Evolutionary conservation across 345 rosid genomes (phyloP).

Genomic region (Balakata baccata): DNA sequence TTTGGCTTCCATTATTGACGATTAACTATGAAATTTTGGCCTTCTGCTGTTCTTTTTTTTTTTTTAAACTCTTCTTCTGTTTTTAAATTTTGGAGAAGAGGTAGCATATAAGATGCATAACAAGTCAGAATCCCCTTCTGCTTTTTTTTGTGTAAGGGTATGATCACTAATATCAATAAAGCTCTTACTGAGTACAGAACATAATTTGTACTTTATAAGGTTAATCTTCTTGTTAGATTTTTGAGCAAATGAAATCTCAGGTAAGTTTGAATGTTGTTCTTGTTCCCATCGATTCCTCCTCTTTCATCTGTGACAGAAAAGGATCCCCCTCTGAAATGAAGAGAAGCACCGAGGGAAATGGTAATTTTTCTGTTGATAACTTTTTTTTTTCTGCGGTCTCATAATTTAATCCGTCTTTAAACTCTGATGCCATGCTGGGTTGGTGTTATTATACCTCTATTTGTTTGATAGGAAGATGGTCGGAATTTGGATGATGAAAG

Average conservation of each 20-base stretch:
- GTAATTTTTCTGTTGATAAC: not conserved
- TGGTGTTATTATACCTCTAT: not conserved
- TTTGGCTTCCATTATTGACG: slow-evolving; percentile 52
- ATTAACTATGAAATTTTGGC: slow-evolving; percentile 23
- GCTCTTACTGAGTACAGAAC: slow-evolving; percentile 8
- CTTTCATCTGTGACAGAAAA: not conserved
- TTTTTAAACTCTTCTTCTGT: not conserved
- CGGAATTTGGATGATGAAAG: slow-evolving; percentile 20
- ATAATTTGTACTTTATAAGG: not conserved
- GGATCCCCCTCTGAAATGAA: not conserved
- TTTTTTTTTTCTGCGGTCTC: not conserved
- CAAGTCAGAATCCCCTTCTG: slow-evolving; percentile 35
- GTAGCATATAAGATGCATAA: slow-evolving; percentile 5
- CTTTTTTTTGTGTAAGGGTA: slow-evolving; percentile 49
- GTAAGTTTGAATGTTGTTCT: too few species aligned
- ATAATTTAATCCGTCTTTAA: not conserved
- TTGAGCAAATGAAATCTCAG: not conserved
- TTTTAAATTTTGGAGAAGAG: slow-evolving; percentile 13
- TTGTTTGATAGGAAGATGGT: not conserved
- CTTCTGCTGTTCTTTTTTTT: not conserved
- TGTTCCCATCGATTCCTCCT: not conserved
- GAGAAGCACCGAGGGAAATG: slow-evolving; percentile 3
- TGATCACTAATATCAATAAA: slow-evolving; percentile 36
- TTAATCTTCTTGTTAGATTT: not conserved
- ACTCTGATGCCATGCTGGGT: not conserved